Evolutionary conservation across 768 basidiomycete genomes (phyloP), one percentile per base, ranked within the genome.

Genomic region (Pisolithus orientalis): DNA sequence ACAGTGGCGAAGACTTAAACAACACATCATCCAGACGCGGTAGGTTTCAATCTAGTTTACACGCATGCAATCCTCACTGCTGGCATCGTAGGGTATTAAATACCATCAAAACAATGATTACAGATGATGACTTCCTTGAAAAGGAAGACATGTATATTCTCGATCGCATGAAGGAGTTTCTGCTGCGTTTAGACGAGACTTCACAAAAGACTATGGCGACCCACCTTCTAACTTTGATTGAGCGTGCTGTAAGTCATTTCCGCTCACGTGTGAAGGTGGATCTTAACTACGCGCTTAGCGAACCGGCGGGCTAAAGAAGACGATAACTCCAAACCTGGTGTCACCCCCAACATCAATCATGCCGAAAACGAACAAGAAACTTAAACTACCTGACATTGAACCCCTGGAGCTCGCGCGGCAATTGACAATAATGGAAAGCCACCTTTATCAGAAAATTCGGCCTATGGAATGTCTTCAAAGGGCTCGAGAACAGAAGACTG

Each of bases 351-450:
- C 84, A 10, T 78, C 93, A 3, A 84, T 95, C 51, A 49, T 84
- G 8, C 93, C 93, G 1, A 87, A 82, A 66, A 70, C 76, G 38
- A 74, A 69, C 53, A 85, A 82, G 72, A 87, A 83, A 67, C 67
- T 94, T 54, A 92, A 90, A 57, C 72, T 98, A 10, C 69, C 82
- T 21, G 95, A 98, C 62, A 80, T 98, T 46, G 89, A 95, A 58
- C 77, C 94, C 1, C 69, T 93, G 51, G 95, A 98, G 68, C 68
- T 98, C 16, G 95, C 94, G 0, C 79, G 95, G 28, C 95, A 98
- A 65, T 71, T 98, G 55, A 97, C 95, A 1, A 84, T 96, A 53
- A 77, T 94, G 74, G 95, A 98, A 68, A 88, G 86, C 57, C 74
- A 79, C 44, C 70, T 94, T 39, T 98, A 92, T 71, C 85, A 87